A percentile compares a stretch with the other conserved stretches of the same genome.
phyloP scores from a whole-genome alignment of 352 stramenopile genomes.

The Pythium graminicola region DNA sequence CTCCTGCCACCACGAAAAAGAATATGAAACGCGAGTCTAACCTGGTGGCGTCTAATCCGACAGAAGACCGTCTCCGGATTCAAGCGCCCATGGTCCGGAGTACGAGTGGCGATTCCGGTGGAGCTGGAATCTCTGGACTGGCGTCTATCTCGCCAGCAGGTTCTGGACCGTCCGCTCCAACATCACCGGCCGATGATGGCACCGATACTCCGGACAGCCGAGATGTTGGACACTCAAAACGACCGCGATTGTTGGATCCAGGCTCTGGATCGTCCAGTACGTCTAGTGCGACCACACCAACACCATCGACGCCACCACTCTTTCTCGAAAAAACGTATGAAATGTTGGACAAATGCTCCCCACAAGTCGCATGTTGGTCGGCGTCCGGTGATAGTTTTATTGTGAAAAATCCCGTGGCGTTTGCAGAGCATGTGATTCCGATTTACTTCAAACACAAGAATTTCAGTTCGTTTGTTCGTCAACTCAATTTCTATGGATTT shows the following conservation, averaged over 20 bases:
- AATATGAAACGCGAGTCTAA: not conserved
- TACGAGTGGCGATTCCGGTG: not conserved
- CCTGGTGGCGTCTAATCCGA: not conserved
- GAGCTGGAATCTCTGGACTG: not conserved
- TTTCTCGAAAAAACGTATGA: conserved; percentile 93
- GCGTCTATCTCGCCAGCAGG: conserved; percentile 16
- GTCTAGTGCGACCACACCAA: not conserved
- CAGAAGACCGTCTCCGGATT: conserved; percentile 11
- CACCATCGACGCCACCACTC: conserved; percentile 38
- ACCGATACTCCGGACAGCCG: conserved; percentile 28
- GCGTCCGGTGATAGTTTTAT: conserved; percentile 83
- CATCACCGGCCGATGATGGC: conserved; percentile 28
- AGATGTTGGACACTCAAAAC: conserved; percentile 18
- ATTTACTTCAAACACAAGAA: conserved; percentile 95
- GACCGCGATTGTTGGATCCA: conserved; percentile 4
- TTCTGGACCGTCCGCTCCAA: conserved; percentile 30
- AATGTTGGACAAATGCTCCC: conserved; percentile 88
- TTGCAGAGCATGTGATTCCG: conserved; percentile 86
- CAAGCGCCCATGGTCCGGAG: conserved; percentile 12
- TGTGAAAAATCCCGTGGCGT: conserved; percentile 89
- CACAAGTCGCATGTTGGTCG: conserved; percentile 71
- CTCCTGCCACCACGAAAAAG: not conserved
- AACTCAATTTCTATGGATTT: conserved; percentile 94
- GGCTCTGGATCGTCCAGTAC: not conserved
- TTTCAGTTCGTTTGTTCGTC: conserved; percentile 90